Evolutionary conservation across 768 basidiomycete species (phyloP), one percentile per base, ranked within the genome.

Genomic region (Tylopilus balloui): DNA sequence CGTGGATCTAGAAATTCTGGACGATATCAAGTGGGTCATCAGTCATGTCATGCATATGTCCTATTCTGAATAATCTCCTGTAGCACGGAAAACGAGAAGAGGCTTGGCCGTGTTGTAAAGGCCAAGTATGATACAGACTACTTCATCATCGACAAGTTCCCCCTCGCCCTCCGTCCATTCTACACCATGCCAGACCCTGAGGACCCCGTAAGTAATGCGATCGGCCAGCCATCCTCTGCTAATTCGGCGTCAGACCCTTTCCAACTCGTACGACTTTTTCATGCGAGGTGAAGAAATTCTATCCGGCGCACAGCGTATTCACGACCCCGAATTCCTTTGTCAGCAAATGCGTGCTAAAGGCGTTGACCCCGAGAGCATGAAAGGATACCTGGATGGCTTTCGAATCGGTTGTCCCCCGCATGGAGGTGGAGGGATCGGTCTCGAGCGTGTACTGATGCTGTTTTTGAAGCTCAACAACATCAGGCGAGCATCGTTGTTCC

Each of bases 181-280:
- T 99, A 99, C 72, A 99, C 96, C 47, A 98, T 99, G 96, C 90
- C 94, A 48, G 96, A 99, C 73, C 82, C 95, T 12, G 76, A 80
- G 54, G 87, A 98, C 69, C 84, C 89, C 7, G 91, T 92, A 58
- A 58, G 84, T 71, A 24, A 39, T 34, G 43, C 15, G 52, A 44
- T 31, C 23, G 23, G 37, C 40, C 53, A 28, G 34, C 27, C 36
- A 28, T 27, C 15, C 2, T 24, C 15, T 38, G 29, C 57, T 52
- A 19, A 53, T 25, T 45, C 10, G 17, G 29, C 24, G 25, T 19
- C 60, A 94, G 87, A 83, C 81, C 8, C 75, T 96, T 34, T 97
- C 96, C 43, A 98, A 98, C 71, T 98, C 96, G 20, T 99, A 98
- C 69, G 96, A 99, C 72, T 98, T 99, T 73, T 98, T 99, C 80